Evolutionary conservation across 2,329 filamentous ascomycete species (phyloP).

Genomic region (Pseudocercospora eumusae): DNA sequence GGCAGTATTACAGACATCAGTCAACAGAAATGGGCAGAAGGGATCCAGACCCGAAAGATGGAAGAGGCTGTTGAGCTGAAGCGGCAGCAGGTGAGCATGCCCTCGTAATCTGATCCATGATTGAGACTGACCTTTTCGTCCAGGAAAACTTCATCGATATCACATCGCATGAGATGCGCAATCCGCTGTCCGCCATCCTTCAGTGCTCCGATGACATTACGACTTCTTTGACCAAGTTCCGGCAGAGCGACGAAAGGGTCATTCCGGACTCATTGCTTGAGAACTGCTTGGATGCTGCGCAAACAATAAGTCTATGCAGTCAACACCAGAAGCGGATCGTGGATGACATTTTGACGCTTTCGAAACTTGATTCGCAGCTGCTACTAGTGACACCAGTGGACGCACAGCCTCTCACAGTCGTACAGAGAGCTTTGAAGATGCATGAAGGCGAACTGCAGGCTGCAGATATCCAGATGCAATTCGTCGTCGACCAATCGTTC

Average conservation of each 20-base stretch:
- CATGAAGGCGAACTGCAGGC: conserved; percentile 74
- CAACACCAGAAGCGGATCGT: conserved; percentile 79
- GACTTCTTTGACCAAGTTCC: conserved; percentile 51
- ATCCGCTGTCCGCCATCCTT: conserved; percentile 71
- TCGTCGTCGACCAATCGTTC: conserved; percentile 65
- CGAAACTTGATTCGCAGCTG: conserved; percentile 74
- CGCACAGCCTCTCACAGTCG: conserved; percentile 66
- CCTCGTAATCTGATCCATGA: conserved; percentile 27
- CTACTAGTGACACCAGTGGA: conserved; percentile 71
- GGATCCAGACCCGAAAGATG: conserved; percentile 73
- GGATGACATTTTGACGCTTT: conserved; percentile 73
- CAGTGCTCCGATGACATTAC: conserved; percentile 76
- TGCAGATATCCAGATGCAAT: conserved; percentile 66
- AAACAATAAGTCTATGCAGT: conserved; percentile 75
- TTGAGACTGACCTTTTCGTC: conserved; percentile 38
- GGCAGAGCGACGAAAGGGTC: conserved; percentile 44
- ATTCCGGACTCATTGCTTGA: conserved; percentile 51
- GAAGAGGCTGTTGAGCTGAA: conserved; percentile 82
- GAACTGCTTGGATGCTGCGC: conserved; percentile 69
- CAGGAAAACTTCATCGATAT: conserved; percentile 42
- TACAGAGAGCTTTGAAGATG: conserved; percentile 71
- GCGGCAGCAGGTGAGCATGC: conserved; percentile 59
- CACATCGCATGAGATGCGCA: conserved; percentile 57
- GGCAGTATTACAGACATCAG: conserved; percentile 84
- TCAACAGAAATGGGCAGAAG: conserved; percentile 80